Percentiles rank a stretch among this genome's conserved stretches.
Conservation (phyloP, 2,329 filamentous ascomycete genomes). For the Bertia moriformis region DNA sequence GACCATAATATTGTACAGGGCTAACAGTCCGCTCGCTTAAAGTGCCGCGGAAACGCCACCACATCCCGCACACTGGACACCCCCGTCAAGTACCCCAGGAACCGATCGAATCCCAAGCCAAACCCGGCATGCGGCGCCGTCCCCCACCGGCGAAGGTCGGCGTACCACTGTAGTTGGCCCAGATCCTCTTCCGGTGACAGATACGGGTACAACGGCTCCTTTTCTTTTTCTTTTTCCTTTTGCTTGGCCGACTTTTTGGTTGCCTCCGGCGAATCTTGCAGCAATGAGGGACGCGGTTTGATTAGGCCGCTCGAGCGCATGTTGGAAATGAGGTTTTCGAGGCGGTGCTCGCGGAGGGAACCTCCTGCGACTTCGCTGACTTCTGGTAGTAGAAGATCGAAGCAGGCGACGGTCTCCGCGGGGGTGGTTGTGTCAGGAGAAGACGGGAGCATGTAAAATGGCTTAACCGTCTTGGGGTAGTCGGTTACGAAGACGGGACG, state of each 20-base stretch:
- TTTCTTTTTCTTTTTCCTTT: too few relatives aligned
- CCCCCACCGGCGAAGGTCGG: constrained; percentile 79
- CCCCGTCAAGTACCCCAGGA: constrained; percentile 71
- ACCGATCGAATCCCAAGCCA: constrained; percentile 75
- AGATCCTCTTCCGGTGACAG: constrained; percentile 5
- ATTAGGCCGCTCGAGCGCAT: constrained; percentile 58
- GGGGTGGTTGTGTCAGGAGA: neutral
- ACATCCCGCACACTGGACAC: constrained; percentile 72
- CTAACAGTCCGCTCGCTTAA: constrained; percentile 45
- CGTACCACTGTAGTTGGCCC: constrained; percentile 64
- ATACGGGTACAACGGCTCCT: constrained; percentile 14
- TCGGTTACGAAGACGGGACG: constrained; percentile 79
- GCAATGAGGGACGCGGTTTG: constrained; percentile 7
- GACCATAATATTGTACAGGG: neutral
- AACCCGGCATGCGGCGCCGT: constrained; percentile 84
- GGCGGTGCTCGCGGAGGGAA: constrained; percentile 73
- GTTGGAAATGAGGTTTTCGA: constrained; percentile 48
- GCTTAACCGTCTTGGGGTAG: constrained; percentile 79
- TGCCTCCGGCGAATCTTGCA: constrained; percentile 4
- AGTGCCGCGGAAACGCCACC: constrained; percentile 70
- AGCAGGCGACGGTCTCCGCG: constrained; percentile 63
- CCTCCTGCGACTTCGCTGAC: constrained; percentile 78
- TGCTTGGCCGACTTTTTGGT: constrained; percentile 6
- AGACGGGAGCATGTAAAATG: constrained; percentile 61
- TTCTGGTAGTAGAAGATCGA: constrained; percentile 76